These are phyloP conservation scores for Brassica nigra DNA, from an alignment of 345 rosid genomes.

Conservation along the genomic window DNA sequence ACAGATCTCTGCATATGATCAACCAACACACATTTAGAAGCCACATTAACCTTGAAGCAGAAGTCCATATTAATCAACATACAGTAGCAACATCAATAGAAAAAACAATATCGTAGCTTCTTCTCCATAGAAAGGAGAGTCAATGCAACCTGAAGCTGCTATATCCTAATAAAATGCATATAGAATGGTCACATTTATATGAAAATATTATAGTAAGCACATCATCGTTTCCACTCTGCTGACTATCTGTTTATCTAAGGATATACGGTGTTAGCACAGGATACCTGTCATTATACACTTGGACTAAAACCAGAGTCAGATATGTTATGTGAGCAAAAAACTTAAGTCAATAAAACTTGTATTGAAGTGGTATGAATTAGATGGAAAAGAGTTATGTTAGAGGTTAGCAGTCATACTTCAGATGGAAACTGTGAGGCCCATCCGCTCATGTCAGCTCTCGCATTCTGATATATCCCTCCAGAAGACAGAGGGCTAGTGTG, in stretches of 20 bases:
- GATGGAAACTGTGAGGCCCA: slow-evolving; percentile 96
- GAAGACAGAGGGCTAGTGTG: slow-evolving; percentile 96
- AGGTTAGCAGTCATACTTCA: slow-evolving; percentile 98
- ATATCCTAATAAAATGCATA: slow-evolving; percentile 20
- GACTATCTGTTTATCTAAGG: neutral
- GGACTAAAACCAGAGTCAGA: slow-evolving; percentile 45
- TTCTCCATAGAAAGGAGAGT: slow-evolving; percentile 6
- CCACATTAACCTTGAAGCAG: slow-evolving; percentile 14
- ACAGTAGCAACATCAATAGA: slow-evolving; percentile 3
- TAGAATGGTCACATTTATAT: neutral
- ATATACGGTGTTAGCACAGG: slow-evolving; percentile 44
- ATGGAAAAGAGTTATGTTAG: slow-evolving; percentile 83
- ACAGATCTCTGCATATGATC: slow-evolving; percentile 61
- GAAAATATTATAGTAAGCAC: neutral
- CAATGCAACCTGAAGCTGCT: slow-evolving; percentile 25
- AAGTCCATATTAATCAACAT: neutral
- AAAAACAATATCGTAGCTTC: neutral
- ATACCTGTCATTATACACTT: slow-evolving; percentile 49
- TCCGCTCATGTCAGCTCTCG: slow-evolving; percentile 90
- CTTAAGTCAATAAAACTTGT: slow-evolving; percentile 55
- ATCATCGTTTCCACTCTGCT: neutral
- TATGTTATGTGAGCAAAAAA: slow-evolving; percentile 58
- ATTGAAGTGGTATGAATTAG: slow-evolving; percentile 58
- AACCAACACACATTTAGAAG: slow-evolving; percentile 40
- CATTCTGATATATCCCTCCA: slow-evolving; percentile 90